Conservation (phyloP, 1,139 yeast genomes). For the Yamadazyma friedrichii region DNA sequence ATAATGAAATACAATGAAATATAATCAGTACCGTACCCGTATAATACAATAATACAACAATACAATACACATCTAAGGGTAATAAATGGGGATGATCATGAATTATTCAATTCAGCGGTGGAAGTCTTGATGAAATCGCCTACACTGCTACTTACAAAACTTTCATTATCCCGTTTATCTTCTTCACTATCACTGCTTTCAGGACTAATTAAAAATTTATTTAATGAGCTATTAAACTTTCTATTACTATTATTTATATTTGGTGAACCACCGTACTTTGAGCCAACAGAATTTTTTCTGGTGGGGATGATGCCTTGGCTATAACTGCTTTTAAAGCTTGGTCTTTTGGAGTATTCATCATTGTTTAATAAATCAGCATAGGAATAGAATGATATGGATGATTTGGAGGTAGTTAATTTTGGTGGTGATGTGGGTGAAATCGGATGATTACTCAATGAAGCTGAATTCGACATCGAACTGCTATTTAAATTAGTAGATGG, state of each 20-base stretch:
- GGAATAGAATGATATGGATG: constrained; percentile 68
- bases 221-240: constrained; percentile 16
- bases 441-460: constrained; percentile 9
- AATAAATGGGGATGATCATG: constrained; percentile 1
- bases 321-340: constrained; percentile 42
- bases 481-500: not conserved
- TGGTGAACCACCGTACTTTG: not conserved
- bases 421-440: constrained; percentile 37
- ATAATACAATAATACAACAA: no score
- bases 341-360: constrained; percentile 62
- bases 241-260: constrained; percentile 1
- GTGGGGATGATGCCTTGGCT: constrained; percentile 32
- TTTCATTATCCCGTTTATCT: constrained; percentile 23
- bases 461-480: not conserved
- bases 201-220: constrained; percentile 28
- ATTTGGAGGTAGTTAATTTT: constrained; percentile 38
- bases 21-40: no score
- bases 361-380: constrained; percentile 76
- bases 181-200: constrained; percentile 30
- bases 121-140: constrained; percentile 43
- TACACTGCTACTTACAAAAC: constrained; percentile 37
- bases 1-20: no score
- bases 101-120: constrained; percentile 34
- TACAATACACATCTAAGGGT: no score
- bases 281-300: constrained; percentile 13